Evolutionary conservation across 768 basidiomycete species (phyloP).

Genomic region (Suillus clintonianus): DNA sequence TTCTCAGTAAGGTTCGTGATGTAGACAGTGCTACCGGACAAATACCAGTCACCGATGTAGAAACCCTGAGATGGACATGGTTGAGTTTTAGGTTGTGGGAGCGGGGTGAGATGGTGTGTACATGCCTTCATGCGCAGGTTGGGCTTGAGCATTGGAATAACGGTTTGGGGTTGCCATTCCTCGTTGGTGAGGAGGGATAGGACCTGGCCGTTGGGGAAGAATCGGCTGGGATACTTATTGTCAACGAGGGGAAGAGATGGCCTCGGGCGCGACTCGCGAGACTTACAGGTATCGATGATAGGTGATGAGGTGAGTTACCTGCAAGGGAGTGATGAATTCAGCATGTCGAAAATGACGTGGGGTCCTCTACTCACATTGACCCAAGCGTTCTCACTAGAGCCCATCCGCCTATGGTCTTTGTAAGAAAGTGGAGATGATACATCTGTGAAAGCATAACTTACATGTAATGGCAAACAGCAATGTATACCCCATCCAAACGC

Average conservation of each 20-base stretch:
- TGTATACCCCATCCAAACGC: conserved; percentile 87
- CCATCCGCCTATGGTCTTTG: conserved; percentile 54
- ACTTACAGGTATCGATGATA: conserved; percentile 89
- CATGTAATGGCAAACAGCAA: conserved; percentile 89
- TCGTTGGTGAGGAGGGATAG: conserved; percentile 86
- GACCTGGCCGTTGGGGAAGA: conserved; percentile 85
- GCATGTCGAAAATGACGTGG: neutral
- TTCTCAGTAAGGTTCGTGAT: conserved; percentile 65
- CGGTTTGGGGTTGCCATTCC: conserved; percentile 63
- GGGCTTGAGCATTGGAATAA: conserved; percentile 77
- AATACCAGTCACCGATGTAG: conserved; percentile 68
- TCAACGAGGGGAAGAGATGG: conserved; percentile 5
- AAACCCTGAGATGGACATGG: conserved; percentile 54
- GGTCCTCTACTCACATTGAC: conserved; percentile 61
- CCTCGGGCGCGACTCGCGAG: neutral
- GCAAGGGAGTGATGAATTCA: conserved; percentile 10
- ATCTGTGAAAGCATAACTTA: conserved; percentile 36
- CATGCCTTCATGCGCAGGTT: conserved; percentile 75
- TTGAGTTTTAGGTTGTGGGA: conserved; percentile 1
- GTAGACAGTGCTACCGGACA: conserved; percentile 60
- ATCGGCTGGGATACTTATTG: conserved; percentile 61
- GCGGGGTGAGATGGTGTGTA: neutral
- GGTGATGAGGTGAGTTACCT: conserved; percentile 86
- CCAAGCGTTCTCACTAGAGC: conserved; percentile 85
- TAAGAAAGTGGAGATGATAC: conserved; percentile 9